Conservation (phyloP, 2,329 filamentous ascomycete genomes). For the Penicillium sp. region DNA sequence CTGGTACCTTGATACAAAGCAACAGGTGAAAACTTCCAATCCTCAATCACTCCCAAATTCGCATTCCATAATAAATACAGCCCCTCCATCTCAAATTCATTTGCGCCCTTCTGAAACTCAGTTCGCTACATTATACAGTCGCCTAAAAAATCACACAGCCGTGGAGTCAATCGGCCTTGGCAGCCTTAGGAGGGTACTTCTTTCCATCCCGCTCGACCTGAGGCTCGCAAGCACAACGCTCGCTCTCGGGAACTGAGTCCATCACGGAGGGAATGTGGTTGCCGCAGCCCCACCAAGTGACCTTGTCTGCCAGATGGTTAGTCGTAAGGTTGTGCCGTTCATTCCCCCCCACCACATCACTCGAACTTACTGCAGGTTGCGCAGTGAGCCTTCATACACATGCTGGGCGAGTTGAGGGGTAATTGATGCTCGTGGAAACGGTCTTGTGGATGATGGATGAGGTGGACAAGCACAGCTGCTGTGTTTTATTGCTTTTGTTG, state of each 20-base stretch:
- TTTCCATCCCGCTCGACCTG: slow-evolving; percentile 63
- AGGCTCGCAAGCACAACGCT: slow-evolving; percentile 68
- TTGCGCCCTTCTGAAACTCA: background rate
- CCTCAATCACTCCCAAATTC: background rate
- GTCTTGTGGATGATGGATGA: background rate
- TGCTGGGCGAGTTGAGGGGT: slow-evolving; percentile 34
- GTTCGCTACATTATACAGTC: background rate
- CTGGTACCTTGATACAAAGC: background rate
- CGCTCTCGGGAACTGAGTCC: slow-evolving; percentile 56
- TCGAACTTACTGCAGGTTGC: slow-evolving; percentile 60
- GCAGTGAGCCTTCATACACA: slow-evolving; percentile 68
- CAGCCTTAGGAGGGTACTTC: slow-evolving; percentile 66
- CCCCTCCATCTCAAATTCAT: background rate
- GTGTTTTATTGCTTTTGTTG: background rate
- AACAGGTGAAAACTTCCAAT: no score
- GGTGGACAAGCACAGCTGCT: background rate
- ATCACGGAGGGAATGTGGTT: slow-evolving; percentile 63
- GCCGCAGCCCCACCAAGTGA: slow-evolving; percentile 68
- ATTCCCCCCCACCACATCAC: background rate
- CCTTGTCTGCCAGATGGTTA: slow-evolving; percentile 50
- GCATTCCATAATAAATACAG: background rate
- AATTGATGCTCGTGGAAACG: background rate
- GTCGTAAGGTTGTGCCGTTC: slow-evolving; percentile 1
- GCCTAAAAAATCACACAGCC: slow-evolving; percentile 24
- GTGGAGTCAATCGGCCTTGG: slow-evolving; percentile 43